A percentile compares a stretch with the other conserved stretches of the same genome.
Conservation (phyloP, 176 grass and related monocot species). For the Oryza glaberrima region DNA sequence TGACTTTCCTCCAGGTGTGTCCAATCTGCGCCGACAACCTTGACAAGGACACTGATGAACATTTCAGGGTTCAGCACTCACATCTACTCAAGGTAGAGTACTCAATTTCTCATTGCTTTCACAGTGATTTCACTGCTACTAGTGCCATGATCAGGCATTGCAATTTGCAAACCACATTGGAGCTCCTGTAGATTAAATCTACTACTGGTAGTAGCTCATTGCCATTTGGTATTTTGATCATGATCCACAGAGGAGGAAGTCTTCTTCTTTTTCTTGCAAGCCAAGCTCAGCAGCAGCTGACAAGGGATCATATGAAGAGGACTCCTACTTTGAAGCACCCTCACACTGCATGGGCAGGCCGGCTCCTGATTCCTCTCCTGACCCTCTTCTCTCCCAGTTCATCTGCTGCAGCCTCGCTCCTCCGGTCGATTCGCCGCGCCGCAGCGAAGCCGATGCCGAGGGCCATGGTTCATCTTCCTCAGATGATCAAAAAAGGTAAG, state of each 20-base stretch:
- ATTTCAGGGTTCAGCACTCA: conserved; percentile 59
- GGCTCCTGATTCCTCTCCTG: conserved; percentile 32
- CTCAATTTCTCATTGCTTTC: neutral
- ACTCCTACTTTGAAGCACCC: conserved; percentile 30
- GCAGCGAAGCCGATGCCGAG: neutral
- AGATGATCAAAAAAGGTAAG: conserved; percentile 52
- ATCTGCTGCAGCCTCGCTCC: conserved; percentile 46
- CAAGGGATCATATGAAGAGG: conserved; percentile 41
- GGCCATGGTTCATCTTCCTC: neutral
- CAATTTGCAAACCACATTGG: conserved; percentile 10
- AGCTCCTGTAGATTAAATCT: neutral
- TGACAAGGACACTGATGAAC: conserved; percentile 45
- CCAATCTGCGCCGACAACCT: conserved; percentile 65
- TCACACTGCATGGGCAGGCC: neutral
- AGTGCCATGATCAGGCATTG: neutral
- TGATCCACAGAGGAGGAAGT: conserved; percentile 56
- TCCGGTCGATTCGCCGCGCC: neutral
- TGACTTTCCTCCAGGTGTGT: conserved; percentile 53
- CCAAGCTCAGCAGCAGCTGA: conserved; percentile 25
- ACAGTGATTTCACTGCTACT: neutral
- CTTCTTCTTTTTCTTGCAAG: conserved; percentile 44
- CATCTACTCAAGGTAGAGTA: conserved; percentile 51
- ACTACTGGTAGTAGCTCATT: neutral
- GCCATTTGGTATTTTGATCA: conserved; percentile 1
- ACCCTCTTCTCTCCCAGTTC: conserved; percentile 62